Conservation (phyloP, 257 asterid species). For the Solanum chilense region DNA sequence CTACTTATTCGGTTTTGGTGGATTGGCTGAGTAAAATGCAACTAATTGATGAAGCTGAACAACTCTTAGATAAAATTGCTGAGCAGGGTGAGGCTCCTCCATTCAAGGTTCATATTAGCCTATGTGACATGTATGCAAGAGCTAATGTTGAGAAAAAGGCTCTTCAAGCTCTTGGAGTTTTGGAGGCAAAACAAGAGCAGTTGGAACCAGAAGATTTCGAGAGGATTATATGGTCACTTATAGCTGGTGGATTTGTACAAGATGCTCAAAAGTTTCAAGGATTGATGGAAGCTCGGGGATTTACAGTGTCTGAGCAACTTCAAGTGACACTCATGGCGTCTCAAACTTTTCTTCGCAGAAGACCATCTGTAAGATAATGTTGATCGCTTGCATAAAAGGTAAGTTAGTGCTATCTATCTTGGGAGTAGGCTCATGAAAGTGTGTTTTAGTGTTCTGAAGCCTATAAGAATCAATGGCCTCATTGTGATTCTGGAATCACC, state of each 20-base stretch:
- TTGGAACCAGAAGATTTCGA: conserved; percentile 41
- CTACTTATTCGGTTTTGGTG: conserved; percentile 54
- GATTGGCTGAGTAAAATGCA: conserved; percentile 68
- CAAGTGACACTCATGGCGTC: not conserved
- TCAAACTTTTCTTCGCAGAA: not conserved
- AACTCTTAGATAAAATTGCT: conserved; percentile 56
- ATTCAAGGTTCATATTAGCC: conserved; percentile 48
- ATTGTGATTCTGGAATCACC: not conserved
- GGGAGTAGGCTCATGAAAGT: not conserved
- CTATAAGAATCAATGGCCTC: not conserved
- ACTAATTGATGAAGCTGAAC: conserved; percentile 80
- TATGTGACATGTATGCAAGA: conserved; percentile 67
- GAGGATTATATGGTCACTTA: conserved; percentile 50
- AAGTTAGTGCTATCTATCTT: not conserved
- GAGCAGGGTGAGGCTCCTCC: conserved; percentile 76
- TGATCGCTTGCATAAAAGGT: not conserved
- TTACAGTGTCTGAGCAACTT: conserved; percentile 3
- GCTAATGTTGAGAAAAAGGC: conserved; percentile 62
- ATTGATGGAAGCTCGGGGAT: conserved; percentile 54
- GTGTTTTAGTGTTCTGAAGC: not conserved
- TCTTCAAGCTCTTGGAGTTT: conserved; percentile 65
- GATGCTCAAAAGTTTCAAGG: conserved; percentile 49
- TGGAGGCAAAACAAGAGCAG: conserved; percentile 64
- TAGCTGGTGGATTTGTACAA: conserved; percentile 40
- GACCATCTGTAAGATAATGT: conserved; percentile 1